These are phyloP conservation scores for Cyanodermella asteris DNA, from an alignment of 2,329 filamentous ascomycete genomes.

Conservation along the genomic window DNA sequence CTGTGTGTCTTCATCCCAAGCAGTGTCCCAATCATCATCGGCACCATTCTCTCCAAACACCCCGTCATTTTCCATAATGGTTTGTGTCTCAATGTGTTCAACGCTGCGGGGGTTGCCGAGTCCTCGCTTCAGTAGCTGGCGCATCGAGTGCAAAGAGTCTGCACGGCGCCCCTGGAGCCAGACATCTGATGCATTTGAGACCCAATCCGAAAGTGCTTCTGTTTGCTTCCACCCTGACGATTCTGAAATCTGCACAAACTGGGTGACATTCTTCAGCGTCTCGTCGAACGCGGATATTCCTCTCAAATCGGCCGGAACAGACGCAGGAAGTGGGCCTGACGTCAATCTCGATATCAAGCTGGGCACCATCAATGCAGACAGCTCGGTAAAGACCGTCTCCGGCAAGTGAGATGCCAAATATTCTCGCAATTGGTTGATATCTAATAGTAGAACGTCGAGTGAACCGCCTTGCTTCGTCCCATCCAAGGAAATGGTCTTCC, in stretches of 20 bases:
- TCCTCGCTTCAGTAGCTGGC: constrained; percentile 44
- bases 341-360: constrained; percentile 47
- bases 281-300: constrained; percentile 51
- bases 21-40: constrained; percentile 49
- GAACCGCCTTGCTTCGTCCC: too few species aligned
- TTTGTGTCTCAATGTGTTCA: constrained; percentile 67
- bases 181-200: constrained; percentile 52
- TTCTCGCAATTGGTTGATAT: constrained; percentile 9
- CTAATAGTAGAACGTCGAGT: too few species aligned
- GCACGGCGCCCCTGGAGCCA: constrained; percentile 78
- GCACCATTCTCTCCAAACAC: constrained; percentile 35
- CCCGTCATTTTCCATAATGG: constrained; percentile 47
- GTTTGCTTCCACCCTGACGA: constrained; percentile 39
- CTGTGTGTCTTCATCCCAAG: constrained; percentile 52
- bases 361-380: constrained; percentile 34
- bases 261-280: constrained; percentile 39
- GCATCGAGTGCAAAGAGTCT: constrained; percentile 51
- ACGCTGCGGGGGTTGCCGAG: constrained; percentile 47
- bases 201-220: constrained; percentile 53
- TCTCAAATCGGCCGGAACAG: constrained; percentile 52
- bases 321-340: constrained; percentile 49
- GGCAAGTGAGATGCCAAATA: too few species aligned
- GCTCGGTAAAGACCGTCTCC: constrained; percentile 19
- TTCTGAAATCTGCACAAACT: constrained; percentile 43
- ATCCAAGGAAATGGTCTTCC: too few species aligned